Conservation (phyloP, 768 basidiomycete genomes). For the Mycena polygramma region DNA sequence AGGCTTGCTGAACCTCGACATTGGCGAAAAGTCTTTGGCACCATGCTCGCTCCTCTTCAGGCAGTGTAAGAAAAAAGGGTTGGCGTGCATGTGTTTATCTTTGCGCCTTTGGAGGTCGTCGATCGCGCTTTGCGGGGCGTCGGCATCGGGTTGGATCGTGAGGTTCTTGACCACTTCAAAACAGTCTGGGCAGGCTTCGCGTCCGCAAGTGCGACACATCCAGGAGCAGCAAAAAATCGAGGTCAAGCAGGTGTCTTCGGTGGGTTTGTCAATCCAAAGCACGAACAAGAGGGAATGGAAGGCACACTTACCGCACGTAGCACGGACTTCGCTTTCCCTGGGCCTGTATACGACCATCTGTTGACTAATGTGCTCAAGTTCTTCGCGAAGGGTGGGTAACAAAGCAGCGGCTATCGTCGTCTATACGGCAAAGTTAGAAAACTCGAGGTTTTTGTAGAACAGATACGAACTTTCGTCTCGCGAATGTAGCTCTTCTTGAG, state of each 20-base stretch:
- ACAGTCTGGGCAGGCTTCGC: conserved; percentile 91
- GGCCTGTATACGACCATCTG: conserved; percentile 77
- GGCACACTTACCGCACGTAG: conserved; percentile 78
- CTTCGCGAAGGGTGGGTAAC: conserved; percentile 73
- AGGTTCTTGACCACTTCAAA: conserved; percentile 76
- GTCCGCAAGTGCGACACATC: conserved; percentile 93
- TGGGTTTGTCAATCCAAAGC: conserved; percentile 14
- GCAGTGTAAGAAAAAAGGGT: conserved; percentile 83
- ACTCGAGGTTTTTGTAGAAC: neutral
- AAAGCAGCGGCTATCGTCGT: conserved; percentile 76
- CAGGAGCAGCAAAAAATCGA: conserved; percentile 92
- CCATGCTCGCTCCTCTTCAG: conserved; percentile 79
- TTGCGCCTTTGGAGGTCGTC: conserved; percentile 63
- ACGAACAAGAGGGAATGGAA: conserved; percentile 22
- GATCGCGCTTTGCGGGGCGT: conserved; percentile 61
- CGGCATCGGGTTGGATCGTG: conserved; percentile 64
- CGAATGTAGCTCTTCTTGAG: conserved; percentile 64
- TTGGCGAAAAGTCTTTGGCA: conserved; percentile 78
- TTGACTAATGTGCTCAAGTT: conserved; percentile 70
- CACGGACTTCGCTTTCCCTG: conserved; percentile 85
- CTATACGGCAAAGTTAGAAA: conserved; percentile 52
- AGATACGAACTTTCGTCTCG: conserved; percentile 68
- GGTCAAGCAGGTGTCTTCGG: conserved; percentile 92
- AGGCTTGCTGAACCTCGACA: conserved; percentile 77
- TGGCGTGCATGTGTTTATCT: conserved; percentile 73